phyloP scores from a whole-genome alignment of 2,329 filamentous ascomycete species.

The Aspergillus arachidicola region DNA sequence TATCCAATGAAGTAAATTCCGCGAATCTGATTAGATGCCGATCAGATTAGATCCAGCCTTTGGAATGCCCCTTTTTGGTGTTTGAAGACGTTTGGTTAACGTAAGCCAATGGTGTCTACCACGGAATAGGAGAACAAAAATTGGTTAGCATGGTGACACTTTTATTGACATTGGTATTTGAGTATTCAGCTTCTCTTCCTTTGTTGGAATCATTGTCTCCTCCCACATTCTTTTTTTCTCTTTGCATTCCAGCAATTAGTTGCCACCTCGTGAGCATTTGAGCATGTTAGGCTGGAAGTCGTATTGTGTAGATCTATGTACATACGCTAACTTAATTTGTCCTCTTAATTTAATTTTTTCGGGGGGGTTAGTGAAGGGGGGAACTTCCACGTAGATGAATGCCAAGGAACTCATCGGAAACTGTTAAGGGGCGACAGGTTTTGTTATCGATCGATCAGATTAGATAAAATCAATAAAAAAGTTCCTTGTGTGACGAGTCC shows the following conservation, averaged over 20 bases:
- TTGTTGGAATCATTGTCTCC: neutral
- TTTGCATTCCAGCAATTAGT: neutral
- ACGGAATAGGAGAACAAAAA: neutral
- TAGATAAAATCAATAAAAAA: constrained; percentile 16
- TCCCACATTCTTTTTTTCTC: neutral
- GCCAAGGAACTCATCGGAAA: neutral
- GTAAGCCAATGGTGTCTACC: neutral
- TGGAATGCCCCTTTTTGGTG: neutral
- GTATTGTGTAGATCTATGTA: neutral
- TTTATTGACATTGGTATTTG: neutral
- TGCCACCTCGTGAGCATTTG: neutral
- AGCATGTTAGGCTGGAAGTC: neutral
- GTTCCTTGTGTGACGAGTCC: neutral
- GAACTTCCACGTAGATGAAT: neutral
- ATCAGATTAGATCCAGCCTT: constrained; percentile 20
- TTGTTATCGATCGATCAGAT: constrained; percentile 20
- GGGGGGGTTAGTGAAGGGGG: neutral
- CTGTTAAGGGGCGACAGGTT: neutral
- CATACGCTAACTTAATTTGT: neutral
- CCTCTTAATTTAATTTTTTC: neutral
- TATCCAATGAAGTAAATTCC: constrained; percentile 6
- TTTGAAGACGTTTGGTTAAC: neutral
- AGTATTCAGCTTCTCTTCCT: too few relatives aligned
- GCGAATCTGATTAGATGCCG: constrained; percentile 23
- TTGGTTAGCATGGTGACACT: neutral